Conservation (phyloP, 108 stramenopile species). For the Conticribra weissflogii region DNA sequence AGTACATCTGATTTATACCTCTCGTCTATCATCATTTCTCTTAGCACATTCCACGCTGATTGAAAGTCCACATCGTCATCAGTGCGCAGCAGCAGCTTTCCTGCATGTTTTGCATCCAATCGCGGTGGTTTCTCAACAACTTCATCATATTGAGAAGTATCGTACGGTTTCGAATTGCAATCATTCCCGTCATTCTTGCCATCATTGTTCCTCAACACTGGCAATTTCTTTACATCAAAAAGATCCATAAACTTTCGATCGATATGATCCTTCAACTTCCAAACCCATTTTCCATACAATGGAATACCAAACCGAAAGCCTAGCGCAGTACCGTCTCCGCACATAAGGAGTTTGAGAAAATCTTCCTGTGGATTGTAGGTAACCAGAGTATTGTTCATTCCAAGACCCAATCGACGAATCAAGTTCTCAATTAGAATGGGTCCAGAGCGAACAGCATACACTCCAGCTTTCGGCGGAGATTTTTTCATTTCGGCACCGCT, state of each 20-base stretch:
- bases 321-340: constrained; percentile 85
- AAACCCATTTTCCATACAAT: constrained; percentile 88
- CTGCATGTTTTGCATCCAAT: constrained; percentile 58
- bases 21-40: constrained; percentile 70
- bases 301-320: constrained; percentile 90
- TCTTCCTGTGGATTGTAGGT: constrained; percentile 81
- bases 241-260: constrained; percentile 83
- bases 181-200: no score
- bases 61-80: constrained; percentile 79
- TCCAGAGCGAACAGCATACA: constrained; percentile 89
- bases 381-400: constrained; percentile 16
- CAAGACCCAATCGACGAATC: constrained; percentile 39
- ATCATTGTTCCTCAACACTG: constrained; percentile 15
- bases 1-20: constrained; percentile 59
- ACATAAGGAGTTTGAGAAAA: constrained; percentile 83
- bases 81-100: constrained; percentile 53
- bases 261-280: constrained; percentile 79
- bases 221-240: constrained; percentile 61
- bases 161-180: constrained; percentile 49
- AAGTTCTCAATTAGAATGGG: constrained; percentile 84
- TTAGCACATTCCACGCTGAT: constrained; percentile 65
- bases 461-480: constrained; percentile 84
- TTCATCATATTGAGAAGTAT: constrained; percentile 74
- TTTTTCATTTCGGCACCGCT: constrained; percentile 9
- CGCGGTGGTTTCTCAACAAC: constrained; percentile 4